Evolutionary conservation across 2,329 filamentous ascomycete genomes (phyloP), one percentile per base, ranked within the genome.

Genomic region (Sarocladium kiliense): DNA sequence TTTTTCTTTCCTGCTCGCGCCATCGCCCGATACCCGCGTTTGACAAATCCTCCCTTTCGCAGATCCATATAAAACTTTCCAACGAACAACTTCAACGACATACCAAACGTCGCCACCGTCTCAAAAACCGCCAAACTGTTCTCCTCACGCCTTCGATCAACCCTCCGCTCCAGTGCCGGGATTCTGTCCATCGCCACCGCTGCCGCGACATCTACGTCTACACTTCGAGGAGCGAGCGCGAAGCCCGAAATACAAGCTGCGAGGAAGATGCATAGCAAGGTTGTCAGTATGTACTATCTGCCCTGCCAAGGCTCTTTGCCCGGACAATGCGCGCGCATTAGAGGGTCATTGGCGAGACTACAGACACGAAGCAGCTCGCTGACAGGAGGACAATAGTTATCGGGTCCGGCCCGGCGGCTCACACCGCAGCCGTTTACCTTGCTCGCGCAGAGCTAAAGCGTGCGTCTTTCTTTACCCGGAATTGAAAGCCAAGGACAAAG

Each of bases 361-460:
- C n/a, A n/a, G n/a, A n/a, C n/a, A n/a, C n/a, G n/a, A n/a, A n/a
- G n/a, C n/a, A n/a, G n/a, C n/a, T n/a, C n/a, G 14, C 45, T 49
- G 45, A 30, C 25, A 30, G 4, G 25, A 49, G 18, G 7, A 4
- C 3, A 18, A 18, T 23, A 85, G 82, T 91, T 68, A 88, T 90
- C 75, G 92, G 94, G 78, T 99, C 94, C 59, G 94, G 94, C 78
- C 94, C 94, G 60, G 94, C 92, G 64, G 94, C 92, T 74, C 94
- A 99, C 77, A 99, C 94, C 47, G 94, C 94, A 59, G 94, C 94
- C 71, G 86, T 99, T 70, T 99, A 99, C 76, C 87, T 97, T 65
- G 88, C 92, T 49, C 88, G 94, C 69, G 94, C 94, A 58, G 93
- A 99, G 71, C 77, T 99, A 69, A 89, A 95, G 74, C 94, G 81